Conservation (phyloP, 202 grass and related monocot species). For the Hordeum pubiflorum region DNA sequence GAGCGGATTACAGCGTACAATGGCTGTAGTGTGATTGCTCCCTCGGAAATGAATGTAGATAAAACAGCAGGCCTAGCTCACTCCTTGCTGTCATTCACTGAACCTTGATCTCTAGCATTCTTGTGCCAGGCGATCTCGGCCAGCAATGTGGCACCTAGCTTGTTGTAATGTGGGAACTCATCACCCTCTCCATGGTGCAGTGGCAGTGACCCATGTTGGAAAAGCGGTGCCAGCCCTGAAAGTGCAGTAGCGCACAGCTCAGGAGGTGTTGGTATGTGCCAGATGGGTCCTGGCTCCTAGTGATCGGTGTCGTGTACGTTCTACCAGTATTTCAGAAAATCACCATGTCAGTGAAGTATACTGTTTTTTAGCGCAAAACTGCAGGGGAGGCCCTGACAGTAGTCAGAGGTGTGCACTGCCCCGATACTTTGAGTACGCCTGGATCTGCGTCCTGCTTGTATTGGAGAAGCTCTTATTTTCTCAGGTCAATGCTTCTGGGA, state of each 20-base stretch:
- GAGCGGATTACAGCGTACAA: background rate
- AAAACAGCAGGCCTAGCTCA: background rate
- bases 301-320: too few relatives aligned
- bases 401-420: background rate
- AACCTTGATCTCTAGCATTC: background rate
- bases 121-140: background rate
- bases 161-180: too few relatives aligned
- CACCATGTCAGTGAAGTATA: too few relatives aligned
- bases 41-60: background rate
- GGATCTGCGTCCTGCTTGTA: background rate
- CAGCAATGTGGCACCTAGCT: too few relatives aligned
- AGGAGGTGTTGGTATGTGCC: background rate
- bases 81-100: background rate
- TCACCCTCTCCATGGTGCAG: too few relatives aligned
- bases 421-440: background rate
- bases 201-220: background rate
- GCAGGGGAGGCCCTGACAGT: too few relatives aligned
- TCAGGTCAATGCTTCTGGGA: background rate
- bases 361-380: too few relatives aligned
- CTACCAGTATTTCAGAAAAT: too few relatives aligned
- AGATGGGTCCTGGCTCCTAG: too few relatives aligned
- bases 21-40: background rate
- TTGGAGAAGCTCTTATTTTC: background rate
- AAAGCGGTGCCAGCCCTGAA: background rate
- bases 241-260: background rate